Evolutionary conservation across 176 grass and related monocot genomes (phyloP).

Genomic region (Musa beccarii): DNA sequence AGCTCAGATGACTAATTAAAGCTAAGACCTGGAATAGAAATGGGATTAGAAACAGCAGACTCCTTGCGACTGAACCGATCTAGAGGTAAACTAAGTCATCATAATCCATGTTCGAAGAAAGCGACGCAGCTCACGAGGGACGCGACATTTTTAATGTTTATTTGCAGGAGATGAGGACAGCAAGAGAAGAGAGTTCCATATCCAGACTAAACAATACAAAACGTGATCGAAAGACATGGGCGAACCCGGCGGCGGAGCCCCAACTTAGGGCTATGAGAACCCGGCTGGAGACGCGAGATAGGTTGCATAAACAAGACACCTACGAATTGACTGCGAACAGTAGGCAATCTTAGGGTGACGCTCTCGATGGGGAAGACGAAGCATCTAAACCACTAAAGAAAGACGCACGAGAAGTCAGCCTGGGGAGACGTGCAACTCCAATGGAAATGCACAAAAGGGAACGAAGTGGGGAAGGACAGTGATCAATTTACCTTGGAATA

Average conservation of each 20-base stretch:
- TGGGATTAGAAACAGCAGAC: conserved; percentile 14
- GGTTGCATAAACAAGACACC: conserved; percentile 20
- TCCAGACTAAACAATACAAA: too few relatives aligned
- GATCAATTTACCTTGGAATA: conserved; percentile 60
- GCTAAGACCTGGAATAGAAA: not conserved
- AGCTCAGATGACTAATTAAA: too few relatives aligned
- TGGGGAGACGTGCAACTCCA: conserved; percentile 29
- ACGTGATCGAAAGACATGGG: too few relatives aligned
- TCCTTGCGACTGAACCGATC: not conserved
- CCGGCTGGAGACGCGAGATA: too few relatives aligned
- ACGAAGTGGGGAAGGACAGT: not conserved
- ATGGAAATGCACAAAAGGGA: too few relatives aligned
- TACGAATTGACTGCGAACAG: conserved; percentile 32
- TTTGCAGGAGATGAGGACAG: too few relatives aligned
- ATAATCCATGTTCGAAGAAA: too few relatives aligned
- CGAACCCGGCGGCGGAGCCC: too few relatives aligned
- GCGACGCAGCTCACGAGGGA: too few relatives aligned
- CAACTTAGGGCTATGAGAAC: too few relatives aligned
- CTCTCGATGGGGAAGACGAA: conserved; percentile 58
- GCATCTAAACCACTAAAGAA: conserved; percentile 60
- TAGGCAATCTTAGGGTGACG: conserved; percentile 33
- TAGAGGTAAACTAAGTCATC: not conserved
- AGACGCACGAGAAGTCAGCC: conserved; percentile 28
- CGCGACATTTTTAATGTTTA: too few relatives aligned
- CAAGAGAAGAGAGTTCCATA: too few relatives aligned